These are phyloP conservation scores for Calamus simplicifolius DNA, from an alignment of 176 grass and related monocot genomes.

Conservation along the genomic window DNA sequence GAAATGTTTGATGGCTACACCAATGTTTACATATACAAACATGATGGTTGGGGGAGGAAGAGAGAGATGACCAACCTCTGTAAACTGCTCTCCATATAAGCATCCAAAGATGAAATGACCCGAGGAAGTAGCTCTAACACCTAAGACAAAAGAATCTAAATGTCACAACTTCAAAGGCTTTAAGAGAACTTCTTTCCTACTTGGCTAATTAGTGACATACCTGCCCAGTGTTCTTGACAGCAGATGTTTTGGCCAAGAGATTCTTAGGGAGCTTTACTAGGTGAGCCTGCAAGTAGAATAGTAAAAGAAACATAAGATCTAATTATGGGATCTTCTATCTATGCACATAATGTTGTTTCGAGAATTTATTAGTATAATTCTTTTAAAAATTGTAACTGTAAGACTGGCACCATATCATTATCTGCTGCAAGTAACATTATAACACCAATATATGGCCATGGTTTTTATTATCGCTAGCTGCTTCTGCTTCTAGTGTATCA, in stretches of 20 bases:
- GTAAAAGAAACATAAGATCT: too few relatives aligned
- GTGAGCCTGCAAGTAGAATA: conserved; percentile 32
- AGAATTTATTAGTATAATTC: too few relatives aligned
- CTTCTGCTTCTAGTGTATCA: too few relatives aligned
- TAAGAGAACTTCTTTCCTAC: neutral
- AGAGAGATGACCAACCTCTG: conserved; percentile 41
- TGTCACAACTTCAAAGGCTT: neutral
- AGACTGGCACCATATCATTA: too few relatives aligned
- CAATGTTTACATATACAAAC: neutral
- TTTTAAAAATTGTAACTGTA: too few relatives aligned
- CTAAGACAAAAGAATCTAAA: conserved; percentile 6
- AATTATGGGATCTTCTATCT: too few relatives aligned
- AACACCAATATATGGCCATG: too few relatives aligned
- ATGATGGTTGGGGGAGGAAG: neutral
- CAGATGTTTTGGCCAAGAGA: conserved; percentile 63
- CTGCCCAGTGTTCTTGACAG: conserved; percentile 65
- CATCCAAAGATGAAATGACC: conserved; percentile 89
- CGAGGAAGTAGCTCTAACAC: conserved; percentile 55
- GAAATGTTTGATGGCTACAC: too few relatives aligned
- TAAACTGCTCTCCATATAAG: conserved; percentile 77
- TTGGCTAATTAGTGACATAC: conserved; percentile 24
- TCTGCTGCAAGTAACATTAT: too few relatives aligned
- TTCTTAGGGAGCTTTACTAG: conserved; percentile 78
- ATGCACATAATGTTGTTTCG: too few relatives aligned
- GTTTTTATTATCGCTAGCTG: too few relatives aligned